phyloP scores from a whole-genome alignment of 306 rosid species.

The Biancaea sappan region DNA sequence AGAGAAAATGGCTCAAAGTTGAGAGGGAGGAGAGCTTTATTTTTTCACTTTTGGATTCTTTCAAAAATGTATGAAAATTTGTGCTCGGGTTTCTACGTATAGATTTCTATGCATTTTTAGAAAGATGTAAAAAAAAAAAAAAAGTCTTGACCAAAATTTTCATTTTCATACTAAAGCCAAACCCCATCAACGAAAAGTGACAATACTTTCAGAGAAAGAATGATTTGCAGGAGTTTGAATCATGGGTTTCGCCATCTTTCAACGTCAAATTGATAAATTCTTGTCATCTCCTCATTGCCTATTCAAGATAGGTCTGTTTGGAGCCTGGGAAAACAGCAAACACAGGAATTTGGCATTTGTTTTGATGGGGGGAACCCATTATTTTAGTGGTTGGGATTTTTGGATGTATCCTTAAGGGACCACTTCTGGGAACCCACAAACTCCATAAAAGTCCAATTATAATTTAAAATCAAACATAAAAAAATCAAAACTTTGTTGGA shows the following conservation, averaged over 20 bases:
- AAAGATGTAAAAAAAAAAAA: no score
- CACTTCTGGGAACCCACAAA: constrained; percentile 43
- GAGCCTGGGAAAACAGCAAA: constrained; percentile 59
- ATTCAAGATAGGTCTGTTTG: constrained; percentile 42
- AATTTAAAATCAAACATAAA: background rate
- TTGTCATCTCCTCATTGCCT: constrained; percentile 55
- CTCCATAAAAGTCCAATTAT: constrained; percentile 26
- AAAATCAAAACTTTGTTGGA: constrained; percentile 41
- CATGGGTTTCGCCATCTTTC: constrained; percentile 57
- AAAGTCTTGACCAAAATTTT: no score
- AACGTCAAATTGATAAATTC: constrained; percentile 62
- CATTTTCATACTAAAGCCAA: no score
- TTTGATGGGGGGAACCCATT: constrained; percentile 37
- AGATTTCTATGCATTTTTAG: no score
- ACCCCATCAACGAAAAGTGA: constrained; percentile 47
- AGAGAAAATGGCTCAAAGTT: background rate
- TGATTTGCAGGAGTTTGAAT: constrained; percentile 60
- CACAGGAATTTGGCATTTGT: constrained; percentile 56
- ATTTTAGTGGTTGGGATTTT: constrained; percentile 60
- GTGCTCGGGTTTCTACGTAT: no score
- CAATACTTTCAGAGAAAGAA: constrained; percentile 36
- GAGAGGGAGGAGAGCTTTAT: no score
- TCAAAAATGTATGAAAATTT: no score
- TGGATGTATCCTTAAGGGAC: constrained; percentile 65
- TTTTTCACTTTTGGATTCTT: no score